A percentile compares a stretch with the other conserved stretches of the same genome.
Evolutionary conservation across 2,329 filamentous ascomycete species (phyloP).

Genomic region (Huntiella decipiens): DNA sequence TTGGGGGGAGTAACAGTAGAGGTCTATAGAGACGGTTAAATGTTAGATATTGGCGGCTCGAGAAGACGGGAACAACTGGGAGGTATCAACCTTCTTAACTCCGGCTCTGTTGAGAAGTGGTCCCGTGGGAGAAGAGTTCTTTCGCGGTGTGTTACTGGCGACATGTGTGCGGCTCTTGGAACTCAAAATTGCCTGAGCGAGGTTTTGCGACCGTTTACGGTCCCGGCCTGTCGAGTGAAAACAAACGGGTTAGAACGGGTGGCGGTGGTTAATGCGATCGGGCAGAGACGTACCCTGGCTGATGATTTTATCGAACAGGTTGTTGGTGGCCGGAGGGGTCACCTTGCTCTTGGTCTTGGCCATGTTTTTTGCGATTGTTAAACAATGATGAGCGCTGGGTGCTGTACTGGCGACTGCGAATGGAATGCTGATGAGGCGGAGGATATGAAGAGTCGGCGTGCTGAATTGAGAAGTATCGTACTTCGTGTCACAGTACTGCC

Average conservation of each 20-base stretch:
- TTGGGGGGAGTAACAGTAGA: not conserved
- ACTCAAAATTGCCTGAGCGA: conserved; percentile 52
- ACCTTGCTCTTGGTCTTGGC: conserved; percentile 10
- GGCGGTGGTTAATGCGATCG: not conserved
- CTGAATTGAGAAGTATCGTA: too few relatives aligned
- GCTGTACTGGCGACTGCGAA: too few relatives aligned
- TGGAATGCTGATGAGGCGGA: too few relatives aligned
- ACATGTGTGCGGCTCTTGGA: conserved; percentile 39
- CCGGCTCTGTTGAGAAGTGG: conserved; percentile 55
- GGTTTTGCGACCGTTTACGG: conserved; percentile 49
- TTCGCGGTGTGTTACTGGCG: conserved; percentile 27
- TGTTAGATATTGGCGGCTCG: not conserved
- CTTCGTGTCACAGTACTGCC: too few relatives aligned
- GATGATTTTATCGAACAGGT: conserved; percentile 37
- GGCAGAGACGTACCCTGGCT: conserved; percentile 24
- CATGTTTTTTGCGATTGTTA: too few relatives aligned
- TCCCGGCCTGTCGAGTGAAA: conserved; percentile 31
- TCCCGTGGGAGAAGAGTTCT: conserved; percentile 21
- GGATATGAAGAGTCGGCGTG: too few relatives aligned
- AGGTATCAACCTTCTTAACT: conserved; percentile 42
- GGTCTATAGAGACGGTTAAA: not conserved
- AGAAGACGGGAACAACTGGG: not conserved
- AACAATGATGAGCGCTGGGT: too few relatives aligned
- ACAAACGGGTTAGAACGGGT: not conserved
- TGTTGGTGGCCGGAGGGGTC: conserved; percentile 20